phyloP scores from a whole-genome alignment of 768 basidiomycete genomes.

The Coprinopsis cinerea region DNA sequence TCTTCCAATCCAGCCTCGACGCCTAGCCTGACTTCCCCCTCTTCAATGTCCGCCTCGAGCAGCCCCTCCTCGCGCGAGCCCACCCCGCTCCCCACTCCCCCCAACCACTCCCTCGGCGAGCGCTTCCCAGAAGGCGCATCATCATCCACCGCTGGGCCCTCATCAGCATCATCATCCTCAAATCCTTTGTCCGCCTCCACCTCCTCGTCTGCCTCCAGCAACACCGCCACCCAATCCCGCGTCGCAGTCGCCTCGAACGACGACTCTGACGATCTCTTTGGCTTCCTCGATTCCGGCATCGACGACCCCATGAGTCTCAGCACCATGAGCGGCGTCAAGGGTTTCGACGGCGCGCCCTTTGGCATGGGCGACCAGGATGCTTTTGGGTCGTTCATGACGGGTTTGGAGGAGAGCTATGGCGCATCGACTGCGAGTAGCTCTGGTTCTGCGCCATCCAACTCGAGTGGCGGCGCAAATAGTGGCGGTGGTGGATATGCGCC shows the following conservation, averaged over 20 bases:
- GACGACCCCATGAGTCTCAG: constrained; percentile 37
- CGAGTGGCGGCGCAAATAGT: background rate
- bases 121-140: background rate
- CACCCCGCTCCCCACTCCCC: constrained; percentile 21
- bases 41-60: constrained; percentile 14
- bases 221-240: constrained; percentile 20
- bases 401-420: background rate
- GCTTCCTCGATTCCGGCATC: constrained; percentile 41
- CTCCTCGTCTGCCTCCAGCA: constrained; percentile 36
- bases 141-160: constrained; percentile 20
- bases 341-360: background rate
- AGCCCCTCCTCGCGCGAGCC: constrained; percentile 25
- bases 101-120: constrained; percentile 24
- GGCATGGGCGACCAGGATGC: background rate
- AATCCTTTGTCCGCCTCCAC: constrained; percentile 35
- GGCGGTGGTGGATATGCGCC: background rate
- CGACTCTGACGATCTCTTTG: constrained; percentile 19
- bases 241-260: constrained; percentile 23
- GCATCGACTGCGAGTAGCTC: background rate
- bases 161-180: background rate
- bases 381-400: constrained; percentile 10
- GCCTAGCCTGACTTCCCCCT: background rate
- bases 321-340: constrained; percentile 2
- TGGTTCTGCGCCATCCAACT: background rate
- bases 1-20: background rate